Conservation (phyloP, 129 eudicot species). For the Flaveria linearis region DNA sequence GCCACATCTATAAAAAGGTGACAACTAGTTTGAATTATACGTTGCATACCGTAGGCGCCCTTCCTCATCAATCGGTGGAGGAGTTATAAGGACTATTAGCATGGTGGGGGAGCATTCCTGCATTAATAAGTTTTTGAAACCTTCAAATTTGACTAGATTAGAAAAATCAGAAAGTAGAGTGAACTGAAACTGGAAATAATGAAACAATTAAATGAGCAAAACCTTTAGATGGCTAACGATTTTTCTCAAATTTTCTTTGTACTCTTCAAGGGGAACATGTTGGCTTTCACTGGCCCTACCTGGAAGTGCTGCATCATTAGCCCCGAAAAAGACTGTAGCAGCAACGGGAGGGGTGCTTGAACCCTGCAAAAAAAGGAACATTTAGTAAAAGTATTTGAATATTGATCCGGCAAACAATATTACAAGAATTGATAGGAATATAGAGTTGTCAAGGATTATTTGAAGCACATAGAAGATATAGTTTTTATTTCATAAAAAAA, state of each 20-base stretch:
- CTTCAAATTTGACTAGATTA: constrained; percentile 1
- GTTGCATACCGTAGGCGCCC: constrained; percentile 68
- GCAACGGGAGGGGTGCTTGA: constrained; percentile 61
- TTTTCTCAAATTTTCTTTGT: constrained; percentile 74
- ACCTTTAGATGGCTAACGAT: constrained; percentile 79
- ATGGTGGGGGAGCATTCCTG: constrained; percentile 69
- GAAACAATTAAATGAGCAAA: constrained; percentile 22
- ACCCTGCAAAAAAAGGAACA: constrained; percentile 36
- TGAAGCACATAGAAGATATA: not conserved
- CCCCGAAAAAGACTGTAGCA: constrained; percentile 80
- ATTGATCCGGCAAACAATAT: not conserved
- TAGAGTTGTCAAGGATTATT: not conserved
- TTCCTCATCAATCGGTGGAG: constrained; percentile 84
- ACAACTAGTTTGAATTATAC: constrained; percentile 36
- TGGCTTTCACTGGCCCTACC: constrained; percentile 72
- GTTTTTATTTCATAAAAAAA: no score
- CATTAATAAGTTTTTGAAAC: constrained; percentile 15
- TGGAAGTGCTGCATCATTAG: constrained; percentile 82
- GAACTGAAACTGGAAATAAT: not conserved
- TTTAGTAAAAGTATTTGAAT: not conserved
- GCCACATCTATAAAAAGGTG: constrained; percentile 4
- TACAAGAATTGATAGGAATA: not conserved
- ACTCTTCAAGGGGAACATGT: constrained; percentile 78
- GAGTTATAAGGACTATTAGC: constrained; percentile 76
- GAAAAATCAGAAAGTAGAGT: no score